A percentile compares a stretch with the other conserved stretches of the same genome.
Evolutionary conservation across 768 basidiomycete species (phyloP).

Genomic region (Boletus edulis): DNA sequence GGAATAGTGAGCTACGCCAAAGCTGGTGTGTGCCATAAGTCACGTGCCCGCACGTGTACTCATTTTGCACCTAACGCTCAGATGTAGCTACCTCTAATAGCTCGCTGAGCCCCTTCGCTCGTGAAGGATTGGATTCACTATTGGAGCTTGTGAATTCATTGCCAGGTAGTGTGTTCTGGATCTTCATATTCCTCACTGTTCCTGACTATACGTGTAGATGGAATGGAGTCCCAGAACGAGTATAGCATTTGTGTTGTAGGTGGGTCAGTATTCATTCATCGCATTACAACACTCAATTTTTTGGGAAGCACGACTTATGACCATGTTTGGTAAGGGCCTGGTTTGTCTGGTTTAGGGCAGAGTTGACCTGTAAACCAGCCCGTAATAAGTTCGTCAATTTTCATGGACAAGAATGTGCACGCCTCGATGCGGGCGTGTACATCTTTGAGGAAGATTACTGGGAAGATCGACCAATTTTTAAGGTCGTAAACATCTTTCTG

Average conservation of each 20-base stretch:
- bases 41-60: no score
- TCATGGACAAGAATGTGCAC: neutral
- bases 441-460: neutral
- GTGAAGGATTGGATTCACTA: neutral
- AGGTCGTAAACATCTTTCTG: neutral
- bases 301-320: neutral
- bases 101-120: neutral
- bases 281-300: no score
- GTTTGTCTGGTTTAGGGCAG: no score
- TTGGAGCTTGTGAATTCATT: neutral
- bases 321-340: neutral
- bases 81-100: neutral
- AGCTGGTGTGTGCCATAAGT: neutral
- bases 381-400: neutral
- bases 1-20: neutral
- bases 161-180: neutral
- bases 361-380: neutral
- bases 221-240: neutral
- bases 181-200: neutral
- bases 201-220: neutral
- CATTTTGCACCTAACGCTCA: neutral
- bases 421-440: neutral
- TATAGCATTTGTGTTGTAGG: neutral
- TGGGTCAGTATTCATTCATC: neutral
- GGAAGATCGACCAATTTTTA: neutral